A percentile compares a stretch with the other conserved stretches of the same genome.
These are phyloP conservation scores for Aureobasidium pullulans DNA, from an alignment of 2,329 filamentous ascomycete species.

Conservation along the genomic window DNA sequence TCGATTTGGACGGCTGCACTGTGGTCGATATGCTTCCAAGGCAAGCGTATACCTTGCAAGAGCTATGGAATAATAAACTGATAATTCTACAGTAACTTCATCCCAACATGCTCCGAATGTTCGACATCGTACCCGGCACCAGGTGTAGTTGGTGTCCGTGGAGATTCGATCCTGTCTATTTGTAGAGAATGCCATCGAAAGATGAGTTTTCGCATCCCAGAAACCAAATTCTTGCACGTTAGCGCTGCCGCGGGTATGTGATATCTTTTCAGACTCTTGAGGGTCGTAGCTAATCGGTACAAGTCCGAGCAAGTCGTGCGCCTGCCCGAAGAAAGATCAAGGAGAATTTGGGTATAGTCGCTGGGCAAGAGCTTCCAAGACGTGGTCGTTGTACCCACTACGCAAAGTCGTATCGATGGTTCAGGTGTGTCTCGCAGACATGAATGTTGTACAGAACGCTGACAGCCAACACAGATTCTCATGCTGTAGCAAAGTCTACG, in stretches of 20 bases:
- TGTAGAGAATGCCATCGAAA: conserved; percentile 73
- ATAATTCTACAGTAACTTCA: conserved; percentile 53
- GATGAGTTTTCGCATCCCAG: conserved; percentile 73
- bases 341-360: conserved; percentile 48
- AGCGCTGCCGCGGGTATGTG: conserved; percentile 39
- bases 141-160: conserved; percentile 65
- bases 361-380: conserved; percentile 46
- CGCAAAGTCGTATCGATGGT: conserved; percentile 50
- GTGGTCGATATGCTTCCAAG: conserved; percentile 68
- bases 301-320: conserved; percentile 24
- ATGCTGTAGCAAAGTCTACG: conserved; percentile 50
- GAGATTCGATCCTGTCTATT: conserved; percentile 64
- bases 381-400: conserved; percentile 50
- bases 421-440: conserved; percentile 32
- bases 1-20: conserved; percentile 68
- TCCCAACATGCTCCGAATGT: conserved; percentile 70
- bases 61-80: not conserved
- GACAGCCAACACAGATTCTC: conserved; percentile 38
- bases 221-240: conserved; percentile 70
- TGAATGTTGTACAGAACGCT: not conserved
- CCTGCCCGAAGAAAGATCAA: conserved; percentile 30
- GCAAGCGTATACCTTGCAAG: conserved; percentile 27
- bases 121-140: conserved; percentile 56
- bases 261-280: not conserved
- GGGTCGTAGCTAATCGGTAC: not conserved